Evolutionary conservation across 805 yeast species (phyloP).

Genomic region (Kazachstania psychrophila): DNA sequence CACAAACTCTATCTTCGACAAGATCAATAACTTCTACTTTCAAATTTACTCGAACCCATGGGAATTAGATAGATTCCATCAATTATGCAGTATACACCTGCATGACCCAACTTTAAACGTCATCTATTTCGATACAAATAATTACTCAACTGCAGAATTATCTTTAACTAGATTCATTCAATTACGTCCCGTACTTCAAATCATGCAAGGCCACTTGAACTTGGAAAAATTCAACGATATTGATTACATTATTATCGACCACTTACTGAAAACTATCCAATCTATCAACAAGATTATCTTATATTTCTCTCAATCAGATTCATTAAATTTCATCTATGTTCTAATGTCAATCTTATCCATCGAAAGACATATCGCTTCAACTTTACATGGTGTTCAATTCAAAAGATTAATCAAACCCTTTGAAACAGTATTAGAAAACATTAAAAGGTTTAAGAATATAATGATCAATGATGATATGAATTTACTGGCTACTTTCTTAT

Average conservation of each 20-base stretch:
- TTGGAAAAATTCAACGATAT: conserved; percentile 5
- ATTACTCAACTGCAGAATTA: conserved; percentile 12
- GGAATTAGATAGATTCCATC: conserved; percentile 12
- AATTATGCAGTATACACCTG: conserved; percentile 3
- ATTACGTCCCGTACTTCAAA: conserved; percentile 6
- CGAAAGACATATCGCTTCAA: conserved; percentile 9
- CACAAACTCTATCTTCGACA: conserved; percentile 9
- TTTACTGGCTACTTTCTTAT: conserved; percentile 11
- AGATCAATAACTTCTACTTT: conserved; percentile 9
- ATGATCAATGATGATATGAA: conserved; percentile 11
- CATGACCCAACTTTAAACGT: not conserved
- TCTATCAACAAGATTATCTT: conserved; percentile 9
- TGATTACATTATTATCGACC: conserved; percentile 7
- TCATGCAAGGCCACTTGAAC: conserved; percentile 2
- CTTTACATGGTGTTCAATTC: conserved; percentile 5
- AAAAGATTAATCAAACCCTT: conserved; percentile 8
- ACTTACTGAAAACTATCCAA: conserved; percentile 4
- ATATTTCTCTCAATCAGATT: conserved; percentile 7
- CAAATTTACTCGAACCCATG: conserved; percentile 11
- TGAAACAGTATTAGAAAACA: conserved; percentile 3
- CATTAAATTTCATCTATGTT: conserved; percentile 10
- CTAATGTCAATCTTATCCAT: conserved; percentile 8
- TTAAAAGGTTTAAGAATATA: conserved; percentile 6
- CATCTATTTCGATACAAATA: conserved; percentile 6
- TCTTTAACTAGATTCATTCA: conserved; percentile 7